Evolutionary conservation across 768 basidiomycete genomes (phyloP), one percentile per base, ranked within the genome.

Genomic region (Strobilomyces dryophilus): DNA sequence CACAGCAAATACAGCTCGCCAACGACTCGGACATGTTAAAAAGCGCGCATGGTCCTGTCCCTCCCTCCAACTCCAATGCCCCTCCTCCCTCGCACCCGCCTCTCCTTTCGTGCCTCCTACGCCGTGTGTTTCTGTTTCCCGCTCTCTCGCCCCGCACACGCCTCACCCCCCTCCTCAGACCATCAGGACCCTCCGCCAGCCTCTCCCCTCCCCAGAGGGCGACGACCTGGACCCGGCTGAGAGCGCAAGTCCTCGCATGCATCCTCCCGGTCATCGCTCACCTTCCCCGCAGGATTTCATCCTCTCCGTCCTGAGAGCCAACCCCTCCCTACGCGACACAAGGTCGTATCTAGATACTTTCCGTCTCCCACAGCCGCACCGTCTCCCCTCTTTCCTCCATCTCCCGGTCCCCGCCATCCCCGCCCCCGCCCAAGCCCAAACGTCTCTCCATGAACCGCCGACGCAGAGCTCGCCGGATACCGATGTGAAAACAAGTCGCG

Each of bases 321-420:
- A 90, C 55, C 95, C 97, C 12, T 98, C 95, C 2, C 70, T 87
- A 48, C 79, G 97, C 58, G 97, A 99, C 67, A 87, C 94, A 27
- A 85, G 85, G 49, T 87, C 87, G 1, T 99, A 97, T 69, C 79
- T 97, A 10, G 88, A 85, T 27, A 91, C 86, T n/a, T 98, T 99
- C 68, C 89, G 89, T 8, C 81, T 83, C 18, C 82, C 83, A 29
- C 81, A 81, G 50, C 66, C 74, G 1, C 57, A 68, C 31, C 64
- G 54, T 54, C 58, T 65, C 39, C 51, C 56, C 8, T 34, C 57
- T 24, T 29, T 56, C 63, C 68, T 64, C 62, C 65, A 52, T 59
- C 47, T 65, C 51, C 62, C 61, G 55, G 52, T 62, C 40, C 63
- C 61, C 52, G 56, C 61, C 17, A 61, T 57, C 57, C 52, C 32